Evolutionary conservation across 2,329 filamentous ascomycete species (phyloP).

Genomic region (Alternaria sp.): DNA sequence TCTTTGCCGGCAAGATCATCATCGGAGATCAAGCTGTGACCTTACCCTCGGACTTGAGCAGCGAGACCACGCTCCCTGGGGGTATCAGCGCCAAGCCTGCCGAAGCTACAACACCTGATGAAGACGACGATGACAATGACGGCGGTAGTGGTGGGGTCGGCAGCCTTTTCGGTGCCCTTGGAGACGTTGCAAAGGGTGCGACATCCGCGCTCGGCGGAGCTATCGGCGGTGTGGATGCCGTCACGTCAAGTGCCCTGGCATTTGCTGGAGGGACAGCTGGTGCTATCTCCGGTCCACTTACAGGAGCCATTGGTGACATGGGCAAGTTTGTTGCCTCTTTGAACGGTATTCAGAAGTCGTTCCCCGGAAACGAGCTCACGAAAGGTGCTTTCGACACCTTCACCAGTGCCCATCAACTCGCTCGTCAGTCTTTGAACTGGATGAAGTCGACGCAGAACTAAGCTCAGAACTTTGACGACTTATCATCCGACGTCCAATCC

Average conservation of each 20-base stretch:
- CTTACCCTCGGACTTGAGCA: background rate
- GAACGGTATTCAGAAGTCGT: conserved; percentile 23
- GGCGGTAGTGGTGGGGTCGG: background rate
- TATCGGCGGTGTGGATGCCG: background rate
- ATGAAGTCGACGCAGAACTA: conserved; percentile 15
- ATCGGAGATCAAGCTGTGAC: conserved; percentile 10
- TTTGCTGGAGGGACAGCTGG: conserved; percentile 9
- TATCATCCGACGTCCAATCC: conserved; percentile 8
- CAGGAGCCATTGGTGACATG: conserved; percentile 3
- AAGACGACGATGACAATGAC: background rate
- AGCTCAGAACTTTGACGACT: conserved; percentile 9
- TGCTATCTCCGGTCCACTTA: conserved; percentile 5
- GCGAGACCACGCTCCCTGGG: background rate
- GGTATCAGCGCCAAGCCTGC: conserved; percentile 15
- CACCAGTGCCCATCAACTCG: conserved; percentile 10
- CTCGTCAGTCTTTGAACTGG: conserved; percentile 15
- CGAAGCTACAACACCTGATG: conserved; percentile 5
- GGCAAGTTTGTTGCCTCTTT: conserved; percentile 11
- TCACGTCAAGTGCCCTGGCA: background rate
- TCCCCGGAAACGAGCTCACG: conserved; percentile 7
- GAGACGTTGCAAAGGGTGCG: background rate
- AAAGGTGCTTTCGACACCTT: conserved; percentile 3
- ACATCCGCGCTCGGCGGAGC: conserved; percentile 4
- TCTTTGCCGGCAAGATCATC: conserved; percentile 10
- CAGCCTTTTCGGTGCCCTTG: conserved; percentile 8